These are phyloP conservation scores for Marasmius tenuissimus DNA, from an alignment of 1,284 basidiomycete genomes.

Conservation along the genomic window DNA sequence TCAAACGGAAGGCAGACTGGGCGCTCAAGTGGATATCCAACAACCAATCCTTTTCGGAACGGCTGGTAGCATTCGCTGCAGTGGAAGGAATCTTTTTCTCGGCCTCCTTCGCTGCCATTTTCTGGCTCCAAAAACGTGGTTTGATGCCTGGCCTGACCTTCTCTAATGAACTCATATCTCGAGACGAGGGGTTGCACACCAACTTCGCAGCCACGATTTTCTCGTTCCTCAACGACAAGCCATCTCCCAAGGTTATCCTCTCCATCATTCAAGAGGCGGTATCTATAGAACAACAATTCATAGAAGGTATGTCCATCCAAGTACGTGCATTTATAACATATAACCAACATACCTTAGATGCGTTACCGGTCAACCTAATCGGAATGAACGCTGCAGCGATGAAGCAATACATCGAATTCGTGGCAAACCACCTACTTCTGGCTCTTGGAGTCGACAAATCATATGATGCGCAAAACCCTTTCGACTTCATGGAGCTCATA, in stretches of 20 bases:
- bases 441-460: conserved; percentile 78
- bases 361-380: conserved; percentile 71
- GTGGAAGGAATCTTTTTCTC: conserved; percentile 99
- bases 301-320: conserved; percentile 54
- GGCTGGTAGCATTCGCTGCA: conserved; percentile 95
- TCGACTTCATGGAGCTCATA: conserved; percentile 89
- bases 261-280: conserved; percentile 85
- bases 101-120: conserved; percentile 92
- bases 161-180: conserved; percentile 96
- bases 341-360: conserved; percentile 44
- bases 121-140: conserved; percentile 99
- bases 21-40: conserved; percentile 94
- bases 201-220: conserved; percentile 97
- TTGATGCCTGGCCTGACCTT: conserved; percentile 98
- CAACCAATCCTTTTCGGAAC: conserved; percentile 81
- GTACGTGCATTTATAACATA: neutral
- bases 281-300: conserved; percentile 81
- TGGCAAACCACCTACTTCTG: conserved; percentile 89
- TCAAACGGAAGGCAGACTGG: conserved; percentile 93
- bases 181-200: conserved; percentile 98
- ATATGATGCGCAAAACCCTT: conserved; percentile 73
- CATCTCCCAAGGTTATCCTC: conserved; percentile 78
- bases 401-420: conserved; percentile 97
- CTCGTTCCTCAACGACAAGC: conserved; percentile 77
- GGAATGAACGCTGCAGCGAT: conserved; percentile 87